phyloP scores from a whole-genome alignment of 2,329 filamentous ascomycete species.

The Zopfia rhizophila region DNA sequence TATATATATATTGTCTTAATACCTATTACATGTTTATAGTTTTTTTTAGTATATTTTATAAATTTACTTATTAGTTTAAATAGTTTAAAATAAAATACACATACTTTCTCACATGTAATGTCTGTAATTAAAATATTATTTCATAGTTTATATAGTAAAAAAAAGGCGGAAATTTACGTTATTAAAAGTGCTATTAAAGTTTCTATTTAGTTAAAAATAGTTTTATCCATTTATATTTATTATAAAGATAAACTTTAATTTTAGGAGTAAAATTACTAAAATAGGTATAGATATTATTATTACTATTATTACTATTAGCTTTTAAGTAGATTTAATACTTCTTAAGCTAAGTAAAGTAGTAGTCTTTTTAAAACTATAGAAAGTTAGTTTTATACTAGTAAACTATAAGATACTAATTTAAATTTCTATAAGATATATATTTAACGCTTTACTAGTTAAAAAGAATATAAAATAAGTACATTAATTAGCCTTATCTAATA shows the following conservation, averaged over 20 bases:
- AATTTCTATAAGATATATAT: background rate
- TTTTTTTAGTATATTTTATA: constrained; percentile 1
- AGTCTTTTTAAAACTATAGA: constrained; percentile 4
- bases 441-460: too few species aligned
- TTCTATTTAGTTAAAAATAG: too few species aligned
- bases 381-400: constrained; percentile 13
- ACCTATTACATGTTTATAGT: background rate
- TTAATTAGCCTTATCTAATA: too few species aligned
- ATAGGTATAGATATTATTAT: too few species aligned
- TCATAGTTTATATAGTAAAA: constrained; percentile 3
- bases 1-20: constrained; percentile 3
- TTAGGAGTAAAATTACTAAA: too few species aligned
- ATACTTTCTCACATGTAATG: constrained; percentile 6
- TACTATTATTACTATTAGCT: too few species aligned
- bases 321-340: constrained; percentile 2
- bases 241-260: too few species aligned
- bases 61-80: constrained; percentile 1
- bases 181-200: too few species aligned
- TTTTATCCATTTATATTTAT: too few species aligned
- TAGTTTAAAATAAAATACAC: constrained; percentile 3
- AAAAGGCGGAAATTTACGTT: constrained; percentile 1
- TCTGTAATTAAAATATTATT: constrained; percentile 8
- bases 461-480: too few species aligned
- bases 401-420: background rate
- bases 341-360: constrained; percentile 1